Evolutionary conservation across 1,284 basidiomycete genomes (phyloP).

Genomic region (Ganoderma lingzhi): DNA sequence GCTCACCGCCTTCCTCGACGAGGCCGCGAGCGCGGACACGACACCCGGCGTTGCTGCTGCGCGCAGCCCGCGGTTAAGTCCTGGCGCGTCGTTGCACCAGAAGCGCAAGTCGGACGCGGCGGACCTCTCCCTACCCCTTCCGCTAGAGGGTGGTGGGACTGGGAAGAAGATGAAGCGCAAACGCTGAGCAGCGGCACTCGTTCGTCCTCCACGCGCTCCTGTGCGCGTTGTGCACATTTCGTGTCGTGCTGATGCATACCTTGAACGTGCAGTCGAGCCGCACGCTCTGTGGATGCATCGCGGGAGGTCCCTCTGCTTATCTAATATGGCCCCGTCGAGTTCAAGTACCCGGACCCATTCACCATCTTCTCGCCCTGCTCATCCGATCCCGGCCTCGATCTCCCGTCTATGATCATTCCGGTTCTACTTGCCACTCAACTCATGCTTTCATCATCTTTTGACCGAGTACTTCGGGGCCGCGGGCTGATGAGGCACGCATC

Average conservation of each 20-base stretch:
- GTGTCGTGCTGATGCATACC: background rate
- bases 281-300: background rate
- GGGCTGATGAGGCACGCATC: conserved; percentile 9
- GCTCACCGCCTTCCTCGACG: conserved; percentile 54
- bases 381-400: background rate
- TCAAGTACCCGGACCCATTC: conserved; percentile 1
- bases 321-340: conserved; percentile 5
- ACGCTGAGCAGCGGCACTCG: conserved; percentile 29
- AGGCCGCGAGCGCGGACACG: conserved; percentile 40
- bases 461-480: conserved; percentile 8
- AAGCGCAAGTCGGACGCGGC: conserved; percentile 59
- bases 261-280: background rate
- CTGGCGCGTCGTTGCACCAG: conserved; percentile 31
- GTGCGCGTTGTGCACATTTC: background rate
- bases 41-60: conserved; percentile 26
- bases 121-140: conserved; percentile 37
- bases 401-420: background rate
- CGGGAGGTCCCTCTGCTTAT: conserved; percentile 8
- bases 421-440: conserved; percentile 1
- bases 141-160: conserved; percentile 18
- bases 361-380: background rate
- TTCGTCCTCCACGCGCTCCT: background rate
- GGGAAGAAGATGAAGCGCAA: conserved; percentile 39
- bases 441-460: conserved; percentile 8
- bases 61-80: conserved; percentile 20